These are phyloP conservation scores for Scedosporium minutisporum DNA, from an alignment of 2,329 filamentous ascomycete species.

Conservation along the genomic window DNA sequence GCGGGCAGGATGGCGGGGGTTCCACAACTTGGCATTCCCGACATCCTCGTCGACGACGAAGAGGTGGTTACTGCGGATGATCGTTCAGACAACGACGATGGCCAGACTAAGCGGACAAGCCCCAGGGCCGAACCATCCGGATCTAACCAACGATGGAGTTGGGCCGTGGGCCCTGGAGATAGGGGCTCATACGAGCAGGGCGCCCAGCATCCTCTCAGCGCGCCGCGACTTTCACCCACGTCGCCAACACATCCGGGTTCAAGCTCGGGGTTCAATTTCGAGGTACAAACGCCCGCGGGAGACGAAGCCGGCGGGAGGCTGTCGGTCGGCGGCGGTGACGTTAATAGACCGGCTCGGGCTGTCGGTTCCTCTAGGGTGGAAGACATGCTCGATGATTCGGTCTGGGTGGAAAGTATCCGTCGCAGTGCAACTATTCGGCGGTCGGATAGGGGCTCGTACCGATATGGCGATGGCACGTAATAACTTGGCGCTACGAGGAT, in stretches of 20 bases:
- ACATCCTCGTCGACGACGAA: constrained; percentile 82
- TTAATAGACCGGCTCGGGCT: constrained; percentile 7
- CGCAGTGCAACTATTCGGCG: constrained; percentile 66
- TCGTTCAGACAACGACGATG: neutral
- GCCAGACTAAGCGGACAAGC: constrained; percentile 19
- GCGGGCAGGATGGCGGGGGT: constrained; percentile 67
- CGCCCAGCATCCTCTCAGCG: constrained; percentile 41
- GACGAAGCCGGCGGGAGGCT: constrained; percentile 9
- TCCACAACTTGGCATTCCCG: constrained; percentile 74
- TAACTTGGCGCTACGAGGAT: too few species aligned
- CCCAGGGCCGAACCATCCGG: constrained; percentile 20
- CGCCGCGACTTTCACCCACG: constrained; percentile 38
- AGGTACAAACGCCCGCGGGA: constrained; percentile 36
- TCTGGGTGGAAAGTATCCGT: constrained; percentile 88
- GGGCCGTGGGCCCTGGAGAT: constrained; percentile 25
- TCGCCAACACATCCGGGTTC: constrained; percentile 32
- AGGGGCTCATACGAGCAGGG: constrained; percentile 20
- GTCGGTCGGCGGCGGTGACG: constrained; percentile 3
- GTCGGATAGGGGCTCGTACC: constrained; percentile 26
- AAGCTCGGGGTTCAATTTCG: constrained; percentile 48
- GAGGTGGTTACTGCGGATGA: constrained; percentile 26
- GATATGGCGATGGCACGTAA: constrained; percentile 16
- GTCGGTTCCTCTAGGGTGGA: constrained; percentile 49
- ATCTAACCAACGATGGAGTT: constrained; percentile 24
- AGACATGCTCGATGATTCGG: constrained; percentile 77